Conservation (phyloP, 257 asterid species). For the Solanum appendiculatum region DNA sequence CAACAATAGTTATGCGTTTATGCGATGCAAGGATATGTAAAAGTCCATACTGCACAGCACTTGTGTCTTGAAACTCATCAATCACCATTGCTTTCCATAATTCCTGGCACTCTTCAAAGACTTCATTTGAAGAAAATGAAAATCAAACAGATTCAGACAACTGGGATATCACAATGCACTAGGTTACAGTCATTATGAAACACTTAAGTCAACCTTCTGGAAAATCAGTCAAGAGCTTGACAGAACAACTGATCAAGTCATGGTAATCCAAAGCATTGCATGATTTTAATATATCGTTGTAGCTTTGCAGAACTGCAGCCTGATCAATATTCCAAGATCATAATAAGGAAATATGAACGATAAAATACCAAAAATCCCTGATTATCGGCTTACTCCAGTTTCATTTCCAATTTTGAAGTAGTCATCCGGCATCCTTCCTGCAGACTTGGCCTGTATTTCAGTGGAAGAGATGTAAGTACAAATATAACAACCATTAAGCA, state of each 20-base stretch:
- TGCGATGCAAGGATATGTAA: slow-evolving; percentile 69
- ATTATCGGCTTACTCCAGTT: slow-evolving; percentile 56
- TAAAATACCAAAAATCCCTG: not conserved
- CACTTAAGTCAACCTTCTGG: slow-evolving; percentile 63
- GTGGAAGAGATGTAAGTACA: slow-evolving; percentile 1
- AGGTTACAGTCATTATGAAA: not conserved
- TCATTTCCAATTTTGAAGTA: slow-evolving; percentile 49
- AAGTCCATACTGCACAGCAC: slow-evolving; percentile 80
- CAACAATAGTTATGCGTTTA: slow-evolving; percentile 77
- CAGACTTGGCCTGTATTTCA: slow-evolving; percentile 75
- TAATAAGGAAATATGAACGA: slow-evolving; percentile 12
- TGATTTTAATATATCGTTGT: slow-evolving; percentile 62
- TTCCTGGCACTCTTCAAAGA: slow-evolving; percentile 59
- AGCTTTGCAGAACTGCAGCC: slow-evolving; percentile 77
- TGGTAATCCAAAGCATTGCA: slow-evolving; percentile 95
- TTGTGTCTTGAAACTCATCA: slow-evolving; percentile 98
- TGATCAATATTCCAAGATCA: slow-evolving; percentile 23
- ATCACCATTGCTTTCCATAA: slow-evolving; percentile 80
- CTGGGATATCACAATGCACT: not conserved
- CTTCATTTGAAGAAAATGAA: slow-evolving; percentile 32
- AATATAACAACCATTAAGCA: slow-evolving; percentile 5
- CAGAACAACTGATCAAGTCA: slow-evolving; percentile 78
- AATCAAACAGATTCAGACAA: slow-evolving; percentile 10
- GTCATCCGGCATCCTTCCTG: slow-evolving; percentile 75
- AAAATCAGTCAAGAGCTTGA: slow-evolving; percentile 75